phyloP scores from a whole-genome alignment of 2,329 filamentous ascomycete species.

The Calonectria henricotiae region DNA sequence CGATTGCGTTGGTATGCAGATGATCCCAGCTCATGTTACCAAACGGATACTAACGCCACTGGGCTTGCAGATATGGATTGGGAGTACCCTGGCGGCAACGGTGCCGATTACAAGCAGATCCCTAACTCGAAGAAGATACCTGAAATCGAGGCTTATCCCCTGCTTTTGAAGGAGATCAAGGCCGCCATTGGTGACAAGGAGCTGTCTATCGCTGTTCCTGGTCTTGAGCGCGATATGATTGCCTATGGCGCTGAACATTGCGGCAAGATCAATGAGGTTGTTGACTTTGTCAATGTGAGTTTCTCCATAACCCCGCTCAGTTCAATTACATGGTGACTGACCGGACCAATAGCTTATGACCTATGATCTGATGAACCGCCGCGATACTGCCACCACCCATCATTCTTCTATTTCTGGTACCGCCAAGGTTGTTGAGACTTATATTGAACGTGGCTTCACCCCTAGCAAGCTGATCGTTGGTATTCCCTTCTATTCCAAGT shows the following conservation, averaged over 20 bases:
- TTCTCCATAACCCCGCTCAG: too few species aligned
- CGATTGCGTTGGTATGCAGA: conserved; percentile 71
- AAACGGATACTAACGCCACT: neutral
- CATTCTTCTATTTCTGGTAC: conserved; percentile 74
- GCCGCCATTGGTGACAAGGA: conserved; percentile 73
- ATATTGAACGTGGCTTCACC: conserved; percentile 71
- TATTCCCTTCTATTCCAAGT: conserved; percentile 80
- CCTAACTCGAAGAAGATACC: conserved; percentile 73
- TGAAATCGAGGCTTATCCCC: conserved; percentile 76
- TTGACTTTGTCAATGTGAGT: conserved; percentile 76
- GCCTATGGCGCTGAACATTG: conserved; percentile 73
- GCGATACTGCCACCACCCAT: conserved; percentile 77
- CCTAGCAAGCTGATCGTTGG: conserved; percentile 75
- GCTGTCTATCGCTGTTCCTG: conserved; percentile 79
- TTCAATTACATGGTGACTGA: conserved; percentile 17
- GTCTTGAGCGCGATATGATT: conserved; percentile 76
- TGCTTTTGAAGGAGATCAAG: conserved; percentile 74
- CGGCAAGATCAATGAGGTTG: conserved; percentile 71
- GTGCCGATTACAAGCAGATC: conserved; percentile 76
- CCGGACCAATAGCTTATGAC: conserved; percentile 70
- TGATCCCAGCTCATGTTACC: neutral
- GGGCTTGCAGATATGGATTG: conserved; percentile 74
- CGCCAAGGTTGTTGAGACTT: conserved; percentile 71
- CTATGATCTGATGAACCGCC: conserved; percentile 82
- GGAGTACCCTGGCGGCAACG: conserved; percentile 77